Conservation (phyloP, 164 flowering plant species). For the Aristolochia fimbriata region DNA sequence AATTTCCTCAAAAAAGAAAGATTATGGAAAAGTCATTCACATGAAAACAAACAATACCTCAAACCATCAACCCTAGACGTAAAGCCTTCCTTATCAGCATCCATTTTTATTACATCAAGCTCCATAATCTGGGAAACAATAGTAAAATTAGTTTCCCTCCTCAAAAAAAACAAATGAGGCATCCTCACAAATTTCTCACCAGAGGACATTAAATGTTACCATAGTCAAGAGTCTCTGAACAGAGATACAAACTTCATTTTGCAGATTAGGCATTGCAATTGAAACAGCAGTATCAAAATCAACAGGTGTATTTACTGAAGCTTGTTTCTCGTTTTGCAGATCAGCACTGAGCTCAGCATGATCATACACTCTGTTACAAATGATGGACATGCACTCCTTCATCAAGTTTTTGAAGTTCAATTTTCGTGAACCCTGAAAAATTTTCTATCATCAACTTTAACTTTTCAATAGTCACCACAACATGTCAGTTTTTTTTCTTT, state of each 20-base stretch:
- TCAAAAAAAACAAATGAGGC: not conserved
- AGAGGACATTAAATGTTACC: conserved; percentile 27
- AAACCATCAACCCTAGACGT: conserved; percentile 70
- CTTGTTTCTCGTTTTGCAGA: conserved; percentile 2
- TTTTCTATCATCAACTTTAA: not conserved
- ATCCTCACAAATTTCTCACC: not conserved
- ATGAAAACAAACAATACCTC: conserved; percentile 36
- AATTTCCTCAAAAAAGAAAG: no score
- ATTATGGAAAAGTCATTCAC: not conserved
- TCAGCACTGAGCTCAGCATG: no score
- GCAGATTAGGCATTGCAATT: conserved; percentile 37
- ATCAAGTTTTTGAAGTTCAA: conserved; percentile 46
- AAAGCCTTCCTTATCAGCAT: conserved; percentile 43
- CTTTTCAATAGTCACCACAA: not conserved
- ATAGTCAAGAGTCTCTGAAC: conserved; percentile 42
- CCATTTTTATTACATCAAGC: conserved; percentile 57
- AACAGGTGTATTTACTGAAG: conserved; percentile 9
- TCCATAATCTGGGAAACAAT: conserved; percentile 50
- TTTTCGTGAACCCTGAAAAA: conserved; percentile 60
- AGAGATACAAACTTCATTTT: conserved; percentile 29
- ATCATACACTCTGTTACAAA: conserved; percentile 13
- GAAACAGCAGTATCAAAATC: conserved; percentile 23
- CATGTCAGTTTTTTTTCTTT: no score
- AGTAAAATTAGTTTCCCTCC: not conserved
- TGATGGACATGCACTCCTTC: conserved; percentile 42